phyloP scores from a whole-genome alignment of 1,139 yeast species.

The Sugiyamaella japonica region DNA sequence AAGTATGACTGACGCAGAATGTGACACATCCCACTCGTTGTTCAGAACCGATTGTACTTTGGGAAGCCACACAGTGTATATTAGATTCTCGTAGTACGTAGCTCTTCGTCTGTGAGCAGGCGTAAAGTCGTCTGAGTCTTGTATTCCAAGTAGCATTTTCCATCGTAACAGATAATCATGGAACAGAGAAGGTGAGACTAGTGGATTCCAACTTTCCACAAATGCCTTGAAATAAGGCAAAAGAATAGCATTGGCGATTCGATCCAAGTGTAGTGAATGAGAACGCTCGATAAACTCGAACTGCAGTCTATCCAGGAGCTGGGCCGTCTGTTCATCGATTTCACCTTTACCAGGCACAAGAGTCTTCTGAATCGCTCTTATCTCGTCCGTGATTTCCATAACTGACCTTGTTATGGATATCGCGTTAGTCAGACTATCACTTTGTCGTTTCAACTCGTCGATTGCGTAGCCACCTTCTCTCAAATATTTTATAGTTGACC shows the following conservation, averaged over 20 bases:
- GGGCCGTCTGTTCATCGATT: constrained; percentile 18
- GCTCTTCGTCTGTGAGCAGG: background rate
- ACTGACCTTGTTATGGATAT: constrained; percentile 22
- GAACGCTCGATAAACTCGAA: constrained; percentile 30
- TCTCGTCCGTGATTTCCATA: constrained; percentile 16
- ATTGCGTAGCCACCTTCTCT: constrained; percentile 28
- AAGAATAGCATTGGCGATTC: constrained; percentile 37
- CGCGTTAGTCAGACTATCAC: constrained; percentile 26
- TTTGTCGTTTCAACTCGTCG: constrained; percentile 24
- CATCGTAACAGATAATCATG: constrained; percentile 35
- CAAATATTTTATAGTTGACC: constrained; percentile 33
- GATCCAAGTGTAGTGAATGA: constrained; percentile 30
- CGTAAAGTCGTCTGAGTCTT: background rate
- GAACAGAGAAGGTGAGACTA: constrained; percentile 32
- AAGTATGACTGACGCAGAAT: constrained; percentile 33
- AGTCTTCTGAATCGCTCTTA: background rate
- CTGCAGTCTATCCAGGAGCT: constrained; percentile 32
- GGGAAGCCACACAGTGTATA: constrained; percentile 43
- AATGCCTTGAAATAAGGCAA: constrained; percentile 33
- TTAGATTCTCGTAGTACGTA: constrained; percentile 39
- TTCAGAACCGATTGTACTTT: constrained; percentile 37
- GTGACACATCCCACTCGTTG: constrained; percentile 40
- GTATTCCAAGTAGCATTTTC: constrained; percentile 30
- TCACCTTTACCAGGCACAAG: background rate
- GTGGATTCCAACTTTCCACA: constrained; percentile 44